Base-by-base conservation (phyloP, 768 basidiomycete species). In the Mycena chlorophos region DNA sequence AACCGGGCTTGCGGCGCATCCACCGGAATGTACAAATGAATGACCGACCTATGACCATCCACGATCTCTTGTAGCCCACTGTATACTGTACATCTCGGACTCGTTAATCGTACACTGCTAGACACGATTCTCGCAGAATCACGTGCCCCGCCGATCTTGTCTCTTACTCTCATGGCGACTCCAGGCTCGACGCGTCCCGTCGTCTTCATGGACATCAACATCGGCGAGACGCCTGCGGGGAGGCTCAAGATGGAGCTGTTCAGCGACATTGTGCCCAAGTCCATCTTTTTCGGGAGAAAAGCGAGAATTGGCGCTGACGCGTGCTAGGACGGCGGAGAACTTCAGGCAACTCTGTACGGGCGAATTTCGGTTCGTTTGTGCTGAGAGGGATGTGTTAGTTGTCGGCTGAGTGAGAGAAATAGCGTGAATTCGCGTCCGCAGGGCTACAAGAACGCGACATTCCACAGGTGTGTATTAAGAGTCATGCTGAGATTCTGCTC, bases 241-340 rank as follows among this genome's bases (percentile, higher is more conserved):
- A 76, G 97, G 28, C 79, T 99, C 63, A 98, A 98, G 75, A 96
- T 99, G 87, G 96, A 99, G 71, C 77, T 99, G 17, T 98, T 96
- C 73, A 91, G 88, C 56, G 97, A 99, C 67, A 86, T 96, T 52
- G 93, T 91, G 2, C 96, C 97, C 50, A 97, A 94, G 94, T 96
- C 47, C 55, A 27, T 38, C 10, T 52, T 25, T 10, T 48, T 25
- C 6, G 16, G 12, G 46, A 6, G 27, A 23, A 12, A 8, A 16
- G 6, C 23, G 20, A 22, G 10, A 5, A 25, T 22, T 49, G 48
- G 23, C 30, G 10, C 22, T 34, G 5, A n/a, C 12, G 17, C 19
- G 5, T 6, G 29, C 28, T 62, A 97, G 95, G 67, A 98, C 96
- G 2, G 94, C 94, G 6, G 96, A 99, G 73, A 99, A 98, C 76